Evolutionary conservation across 768 basidiomycete species (phyloP), one percentile per base, ranked within the genome.

Genomic region (Gelatoporia subvermispora): DNA sequence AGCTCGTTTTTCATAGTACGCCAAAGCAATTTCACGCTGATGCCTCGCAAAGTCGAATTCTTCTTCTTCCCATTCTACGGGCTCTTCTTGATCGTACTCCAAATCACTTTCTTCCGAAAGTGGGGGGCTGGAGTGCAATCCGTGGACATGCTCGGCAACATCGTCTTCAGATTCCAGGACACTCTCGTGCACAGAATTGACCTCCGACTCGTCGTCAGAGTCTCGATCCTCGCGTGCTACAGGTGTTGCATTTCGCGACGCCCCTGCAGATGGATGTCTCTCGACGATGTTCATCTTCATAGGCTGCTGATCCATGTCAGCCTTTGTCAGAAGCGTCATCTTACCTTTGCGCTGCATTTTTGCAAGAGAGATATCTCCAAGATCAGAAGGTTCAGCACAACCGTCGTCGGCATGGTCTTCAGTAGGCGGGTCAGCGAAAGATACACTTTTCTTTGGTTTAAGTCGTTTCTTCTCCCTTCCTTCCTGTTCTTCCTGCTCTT

Each of bases 261-360:
- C 41, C 43, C 56, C 57, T 35, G 60, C 60, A 34, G 56, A 66
- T 17, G 81, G 77, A 31, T 63, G 62, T 17, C 87, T 76, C 64
- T 89, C 88, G 4, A 89, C 79, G 5, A 91, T 84, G 18, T 73
- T 68, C 68, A 73, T 72, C 54, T 82, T 85, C 81, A 89, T 82
- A 1, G 84, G 78, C 28, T 65, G 71, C 40, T 65, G 60, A 37
- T 65, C 68, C 31, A 69, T 65, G 31, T 64, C 58, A 2, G 57
- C 55, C 16, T 50, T 62, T 41, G 51, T 68, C 49, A 56, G 61
- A 50, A 65, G 67, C 56, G 69, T 56, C 24, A 68, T 60, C 50
- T 73, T 60, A 61, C 25, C 67, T 59, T 54, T 67, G 60, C 36
- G 62, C 63, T 22, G 69, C 42, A 85, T 65, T 57, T 70, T 72